Percentiles rank a stretch among this genome's conserved stretches.
Conservation (phyloP, 2,329 filamentous ascomycete genomes). For the Aspergillus flavus region DNA sequence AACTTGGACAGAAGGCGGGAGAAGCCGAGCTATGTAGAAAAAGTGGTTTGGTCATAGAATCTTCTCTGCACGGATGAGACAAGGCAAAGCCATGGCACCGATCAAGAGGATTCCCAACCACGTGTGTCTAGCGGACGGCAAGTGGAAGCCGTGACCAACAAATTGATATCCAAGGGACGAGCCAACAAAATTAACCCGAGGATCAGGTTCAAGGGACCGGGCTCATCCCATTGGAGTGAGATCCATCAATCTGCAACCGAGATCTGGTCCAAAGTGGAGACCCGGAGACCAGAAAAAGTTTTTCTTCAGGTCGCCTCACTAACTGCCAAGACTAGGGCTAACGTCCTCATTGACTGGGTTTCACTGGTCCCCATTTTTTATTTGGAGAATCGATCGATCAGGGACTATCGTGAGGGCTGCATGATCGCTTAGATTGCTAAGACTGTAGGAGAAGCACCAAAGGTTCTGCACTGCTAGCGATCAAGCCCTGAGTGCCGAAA, state of each 20-base stretch:
- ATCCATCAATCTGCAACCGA: neutral
- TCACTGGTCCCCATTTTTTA: neutral
- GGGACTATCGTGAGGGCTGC: neutral
- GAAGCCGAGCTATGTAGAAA: too few species aligned
- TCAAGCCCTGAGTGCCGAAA: neutral
- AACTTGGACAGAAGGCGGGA: too few species aligned
- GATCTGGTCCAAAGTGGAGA: constrained; percentile 1
- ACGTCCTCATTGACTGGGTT: neutral
- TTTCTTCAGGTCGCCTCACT: neutral
- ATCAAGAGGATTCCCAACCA: neutral
- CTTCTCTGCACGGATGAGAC: too few species aligned
- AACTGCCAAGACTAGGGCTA: neutral
- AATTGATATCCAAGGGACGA: neutral
- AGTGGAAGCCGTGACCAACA: neutral
- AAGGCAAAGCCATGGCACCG: neutral
- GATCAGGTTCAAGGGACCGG: neutral
- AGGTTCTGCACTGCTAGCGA: neutral
- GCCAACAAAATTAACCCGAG: neutral
- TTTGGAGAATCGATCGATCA: neutral
- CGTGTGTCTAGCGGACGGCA: too few species aligned
- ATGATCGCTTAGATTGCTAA: too few species aligned
- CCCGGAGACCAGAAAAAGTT: neutral
- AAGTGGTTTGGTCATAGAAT: too few species aligned
- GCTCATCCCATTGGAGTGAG: neutral
- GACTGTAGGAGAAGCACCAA: too few species aligned